Conservation (phyloP, 2,329 filamentous ascomycete genomes). For the Hypoxylon sp. region DNA sequence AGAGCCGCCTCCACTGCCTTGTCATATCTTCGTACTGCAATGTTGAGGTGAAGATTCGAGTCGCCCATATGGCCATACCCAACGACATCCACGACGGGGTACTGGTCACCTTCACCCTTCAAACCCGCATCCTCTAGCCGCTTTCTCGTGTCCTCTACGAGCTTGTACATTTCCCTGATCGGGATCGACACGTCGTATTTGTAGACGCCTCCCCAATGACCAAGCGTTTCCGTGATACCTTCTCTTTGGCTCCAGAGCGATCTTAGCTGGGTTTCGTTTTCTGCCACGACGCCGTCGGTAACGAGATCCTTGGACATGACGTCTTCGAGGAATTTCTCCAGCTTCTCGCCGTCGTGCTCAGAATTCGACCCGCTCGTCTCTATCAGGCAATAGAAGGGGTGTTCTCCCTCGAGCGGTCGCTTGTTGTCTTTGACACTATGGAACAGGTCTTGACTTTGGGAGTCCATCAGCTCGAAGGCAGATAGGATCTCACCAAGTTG, state of each 20-base stretch:
- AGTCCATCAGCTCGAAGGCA: conserved; percentile 97
- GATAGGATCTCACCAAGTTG: conserved; percentile 95
- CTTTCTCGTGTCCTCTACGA: conserved; percentile 85
- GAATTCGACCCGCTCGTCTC: conserved; percentile 95
- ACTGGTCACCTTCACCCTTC: conserved; percentile 75
- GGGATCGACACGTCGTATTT: conserved; percentile 99
- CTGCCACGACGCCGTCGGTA: conserved; percentile 86
- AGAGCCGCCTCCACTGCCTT: conserved; percentile 85
- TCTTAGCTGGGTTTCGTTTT: conserved; percentile 89
- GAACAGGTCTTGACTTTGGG: conserved; percentile 79
- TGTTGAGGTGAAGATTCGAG: conserved; percentile 92
- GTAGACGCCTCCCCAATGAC: conserved; percentile 93
- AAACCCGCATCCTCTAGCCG: conserved; percentile 78
- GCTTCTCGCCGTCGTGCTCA: conserved; percentile 92
- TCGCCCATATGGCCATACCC: conserved; percentile 99
- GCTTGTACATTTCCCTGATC: conserved; percentile 81
- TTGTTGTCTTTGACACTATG: conserved; percentile 77
- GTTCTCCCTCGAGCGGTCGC: conserved; percentile 79
- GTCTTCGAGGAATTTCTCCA: conserved; percentile 87
- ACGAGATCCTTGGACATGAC: conserved; percentile 91
- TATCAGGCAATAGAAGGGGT: conserved; percentile 95
- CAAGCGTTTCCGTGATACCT: conserved; percentile 86
- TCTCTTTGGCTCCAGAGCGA: conserved; percentile 92
- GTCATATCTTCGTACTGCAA: conserved; percentile 83
- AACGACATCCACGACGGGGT: conserved; percentile 87